Conservation (phyloP, 192 early-diverging fungal species). For the Backusella circina region DNA sequence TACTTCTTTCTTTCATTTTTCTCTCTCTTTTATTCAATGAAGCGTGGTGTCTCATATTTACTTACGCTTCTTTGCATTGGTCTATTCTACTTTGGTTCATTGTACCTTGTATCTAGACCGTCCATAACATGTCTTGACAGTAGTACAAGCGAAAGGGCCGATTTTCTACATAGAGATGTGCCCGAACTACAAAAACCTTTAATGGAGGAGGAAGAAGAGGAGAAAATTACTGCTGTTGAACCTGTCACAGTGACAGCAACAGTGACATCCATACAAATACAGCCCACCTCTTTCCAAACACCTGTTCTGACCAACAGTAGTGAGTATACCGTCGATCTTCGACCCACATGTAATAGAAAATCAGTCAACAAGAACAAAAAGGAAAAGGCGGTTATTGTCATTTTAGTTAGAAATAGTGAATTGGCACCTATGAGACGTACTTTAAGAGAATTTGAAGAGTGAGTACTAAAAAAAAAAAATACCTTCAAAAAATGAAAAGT, state of each 20-base stretch:
- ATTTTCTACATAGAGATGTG: not conserved
- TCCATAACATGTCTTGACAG: not conserved
- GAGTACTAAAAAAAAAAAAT: not conserved
- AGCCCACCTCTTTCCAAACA: not conserved
- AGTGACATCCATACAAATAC: not conserved
- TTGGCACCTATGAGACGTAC: constrained; percentile 58
- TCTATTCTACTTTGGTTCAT: constrained; percentile 7
- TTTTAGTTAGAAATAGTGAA: constrained; percentile 70
- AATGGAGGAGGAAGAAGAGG: not conserved
- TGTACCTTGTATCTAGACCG: constrained; percentile 3
- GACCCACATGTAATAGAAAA: not conserved
- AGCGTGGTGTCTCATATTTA: not conserved
- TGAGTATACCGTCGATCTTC: not conserved
- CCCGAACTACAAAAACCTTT: not conserved
- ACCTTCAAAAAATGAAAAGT: not conserved
- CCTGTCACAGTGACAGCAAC: not conserved
- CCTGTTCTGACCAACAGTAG: not conserved
- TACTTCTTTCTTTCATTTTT: not conserved
- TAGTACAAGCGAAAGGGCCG: not conserved
- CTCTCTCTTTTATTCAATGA: not conserved
- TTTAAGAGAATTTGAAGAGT: constrained; percentile 66
- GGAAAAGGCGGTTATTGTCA: constrained; percentile 60
- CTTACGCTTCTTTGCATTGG: not conserved
- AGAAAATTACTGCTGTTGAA: not conserved
- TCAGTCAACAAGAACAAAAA: not conserved